These are phyloP conservation scores for Juglanconis juglandina DNA, from an alignment of 2,329 filamentous ascomycete genomes.

Conservation along the genomic window DNA sequence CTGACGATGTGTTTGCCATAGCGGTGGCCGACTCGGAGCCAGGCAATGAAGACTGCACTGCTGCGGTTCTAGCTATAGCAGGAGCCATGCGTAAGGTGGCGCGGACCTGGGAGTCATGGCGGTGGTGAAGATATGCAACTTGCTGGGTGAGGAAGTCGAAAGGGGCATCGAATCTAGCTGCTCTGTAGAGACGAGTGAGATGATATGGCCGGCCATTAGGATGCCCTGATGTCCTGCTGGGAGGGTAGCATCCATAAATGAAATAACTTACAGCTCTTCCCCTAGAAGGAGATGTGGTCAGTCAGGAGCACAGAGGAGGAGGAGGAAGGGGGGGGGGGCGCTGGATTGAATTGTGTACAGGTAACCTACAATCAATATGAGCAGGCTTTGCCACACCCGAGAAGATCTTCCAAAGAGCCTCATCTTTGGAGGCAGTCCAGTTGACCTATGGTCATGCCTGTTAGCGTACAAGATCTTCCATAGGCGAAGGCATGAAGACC, in stretches of 20 bases:
- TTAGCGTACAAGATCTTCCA: neutral
- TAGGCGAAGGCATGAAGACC: neutral
- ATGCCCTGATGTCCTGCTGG: neutral
- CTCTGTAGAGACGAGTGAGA: constrained; percentile 42
- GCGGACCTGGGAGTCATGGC: constrained; percentile 79
- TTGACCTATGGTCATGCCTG: constrained; percentile 58
- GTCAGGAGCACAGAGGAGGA: constrained; percentile 7
- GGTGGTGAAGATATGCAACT: constrained; percentile 88
- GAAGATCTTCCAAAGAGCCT: constrained; percentile 83
- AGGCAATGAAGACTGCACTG: constrained; percentile 55
- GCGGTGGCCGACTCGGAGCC: constrained; percentile 41
- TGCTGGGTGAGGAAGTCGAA: constrained; percentile 88
- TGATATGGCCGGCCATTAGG: neutral
- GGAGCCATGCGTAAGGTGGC: constrained; percentile 79
- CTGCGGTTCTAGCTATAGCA: constrained; percentile 51
- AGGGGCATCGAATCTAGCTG: constrained; percentile 75
- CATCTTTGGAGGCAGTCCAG: constrained; percentile 86
- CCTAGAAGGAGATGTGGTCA: constrained; percentile 44
- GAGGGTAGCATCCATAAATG: constrained; percentile 8
- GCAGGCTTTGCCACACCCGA: constrained; percentile 78
- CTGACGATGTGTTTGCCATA: constrained; percentile 50
- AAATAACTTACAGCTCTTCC: constrained; percentile 65
- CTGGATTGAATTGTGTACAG: neutral
- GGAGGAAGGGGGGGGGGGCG: neutral
- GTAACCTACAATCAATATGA: constrained; percentile 74